phyloP scores from a whole-genome alignment of 768 basidiomycete species.

The Agaricus subrufescens region DNA sequence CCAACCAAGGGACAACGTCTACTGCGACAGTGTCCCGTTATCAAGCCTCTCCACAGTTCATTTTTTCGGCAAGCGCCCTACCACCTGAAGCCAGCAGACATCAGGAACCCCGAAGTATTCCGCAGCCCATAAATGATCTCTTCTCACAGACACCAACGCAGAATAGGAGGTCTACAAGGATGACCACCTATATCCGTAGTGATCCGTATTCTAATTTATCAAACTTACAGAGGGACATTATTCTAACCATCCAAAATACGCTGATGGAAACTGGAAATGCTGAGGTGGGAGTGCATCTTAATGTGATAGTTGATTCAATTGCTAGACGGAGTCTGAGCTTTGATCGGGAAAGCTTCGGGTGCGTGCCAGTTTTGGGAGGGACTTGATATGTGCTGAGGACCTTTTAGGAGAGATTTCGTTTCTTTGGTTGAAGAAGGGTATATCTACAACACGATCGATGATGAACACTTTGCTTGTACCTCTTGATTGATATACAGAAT shows the following conservation, averaged over 20 bases:
- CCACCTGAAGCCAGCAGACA: neutral
- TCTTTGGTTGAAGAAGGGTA: constrained; percentile 18
- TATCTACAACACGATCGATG: constrained; percentile 23
- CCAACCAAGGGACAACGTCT: neutral
- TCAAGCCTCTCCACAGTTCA: neutral
- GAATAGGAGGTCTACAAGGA: neutral
- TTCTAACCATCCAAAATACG: constrained; percentile 12
- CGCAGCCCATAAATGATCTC: neutral
- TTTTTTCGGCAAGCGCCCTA: neutral
- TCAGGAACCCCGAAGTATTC: neutral
- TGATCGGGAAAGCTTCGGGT: constrained; percentile 9
- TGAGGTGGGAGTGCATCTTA: neutral
- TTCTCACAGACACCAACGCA: neutral
- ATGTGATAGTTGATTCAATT: constrained; percentile 1
- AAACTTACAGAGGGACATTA: constrained; percentile 18
- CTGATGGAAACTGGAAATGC: neutral
- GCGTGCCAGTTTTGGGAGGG: neutral
- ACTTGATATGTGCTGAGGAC: neutral
- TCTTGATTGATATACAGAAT: neutral
- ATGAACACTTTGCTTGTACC: constrained; percentile 17
- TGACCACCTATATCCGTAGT: neutral
- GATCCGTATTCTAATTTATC: constrained; percentile 19
- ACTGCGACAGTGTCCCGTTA: neutral
- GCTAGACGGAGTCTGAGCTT: neutral
- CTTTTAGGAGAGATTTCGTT: constrained; percentile 17